Conservation (phyloP, 768 basidiomycete genomes). For the Termitomyces sp. region DNA sequence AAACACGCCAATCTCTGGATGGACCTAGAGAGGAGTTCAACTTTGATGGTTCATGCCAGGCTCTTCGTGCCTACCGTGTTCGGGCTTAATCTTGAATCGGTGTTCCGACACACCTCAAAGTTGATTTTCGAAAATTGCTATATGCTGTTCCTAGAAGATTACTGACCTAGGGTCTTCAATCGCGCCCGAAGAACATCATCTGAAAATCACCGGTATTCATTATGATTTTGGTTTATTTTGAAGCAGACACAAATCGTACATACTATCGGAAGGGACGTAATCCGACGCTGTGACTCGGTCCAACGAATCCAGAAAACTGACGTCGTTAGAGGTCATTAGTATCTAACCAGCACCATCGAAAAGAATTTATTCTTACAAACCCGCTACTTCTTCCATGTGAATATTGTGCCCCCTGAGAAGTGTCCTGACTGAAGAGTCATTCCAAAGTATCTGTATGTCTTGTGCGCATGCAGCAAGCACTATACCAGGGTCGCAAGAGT, state of each 20-base stretch:
- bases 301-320: conserved; percentile 65
- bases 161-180: conserved; percentile 47
- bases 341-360: not conserved
- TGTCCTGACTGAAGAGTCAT: conserved; percentile 43
- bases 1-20: conserved; percentile 38
- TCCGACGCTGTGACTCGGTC: conserved; percentile 54
- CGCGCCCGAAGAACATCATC: conserved; percentile 72
- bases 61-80: conserved; percentile 25
- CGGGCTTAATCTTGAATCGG: conserved; percentile 48
- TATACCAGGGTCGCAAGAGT: conserved; percentile 50
- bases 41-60: not conserved
- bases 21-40: conserved; percentile 13
- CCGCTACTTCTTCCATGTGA: conserved; percentile 60
- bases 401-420: conserved; percentile 49
- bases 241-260: conserved; percentile 1
- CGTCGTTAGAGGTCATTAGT: conserved; percentile 14
- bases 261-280: conserved; percentile 67
- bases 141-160: not conserved
- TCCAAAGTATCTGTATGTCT: conserved; percentile 65
- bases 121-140: not conserved
- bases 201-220: conserved; percentile 16
- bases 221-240: not conserved
- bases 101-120: conserved; percentile 62
- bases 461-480: conserved; percentile 52
- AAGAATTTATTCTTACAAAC: conserved; percentile 48